A percentile compares a stretch with the other conserved stretches of the same genome.
Evolutionary conservation across 306 rosid genomes (phyloP).

Genomic region (Prunus campanulata): DNA sequence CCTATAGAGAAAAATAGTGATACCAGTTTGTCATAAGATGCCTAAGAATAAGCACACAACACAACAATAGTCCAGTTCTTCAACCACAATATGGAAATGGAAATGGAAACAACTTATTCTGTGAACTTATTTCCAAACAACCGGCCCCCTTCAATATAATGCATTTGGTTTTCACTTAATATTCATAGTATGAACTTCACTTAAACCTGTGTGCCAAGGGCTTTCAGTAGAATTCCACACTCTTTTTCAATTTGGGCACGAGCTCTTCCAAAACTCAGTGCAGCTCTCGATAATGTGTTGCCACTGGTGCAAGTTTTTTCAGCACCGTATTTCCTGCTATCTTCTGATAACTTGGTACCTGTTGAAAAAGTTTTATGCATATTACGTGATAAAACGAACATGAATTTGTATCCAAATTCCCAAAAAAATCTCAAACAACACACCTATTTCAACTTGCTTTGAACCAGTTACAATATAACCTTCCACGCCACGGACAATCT

Average conservation of each 20-base stretch:
- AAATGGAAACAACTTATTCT: background rate
- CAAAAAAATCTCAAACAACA: constrained; percentile 19
- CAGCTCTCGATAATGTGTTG: constrained; percentile 62
- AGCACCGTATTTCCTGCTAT: constrained; percentile 83
- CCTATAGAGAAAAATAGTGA: background rate
- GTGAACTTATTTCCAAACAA: background rate
- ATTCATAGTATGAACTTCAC: background rate
- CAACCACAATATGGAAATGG: background rate
- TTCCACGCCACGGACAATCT: constrained; percentile 85
- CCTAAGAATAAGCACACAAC: background rate
- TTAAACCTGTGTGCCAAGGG: constrained; percentile 81
- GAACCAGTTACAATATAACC: constrained; percentile 87
- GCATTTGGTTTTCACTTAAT: constrained; percentile 1
- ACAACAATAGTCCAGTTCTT: background rate
- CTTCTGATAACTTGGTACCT: constrained; percentile 92
- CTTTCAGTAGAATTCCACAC: constrained; percentile 68
- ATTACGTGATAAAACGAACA: constrained; percentile 3
- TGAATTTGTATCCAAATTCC: constrained; percentile 11
- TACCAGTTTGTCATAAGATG: background rate
- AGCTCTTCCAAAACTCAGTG: constrained; percentile 59
- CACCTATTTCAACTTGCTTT: constrained; percentile 80
- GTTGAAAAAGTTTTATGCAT: constrained; percentile 19
- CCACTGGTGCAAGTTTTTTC: constrained; percentile 90
- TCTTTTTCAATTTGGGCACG: constrained; percentile 91
- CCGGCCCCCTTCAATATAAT: background rate